Evolutionary conservation across 2,329 filamentous ascomycete species (phyloP), one percentile per base, ranked within the genome.

Genomic region (Calonectria pseudoreteaudii): DNA sequence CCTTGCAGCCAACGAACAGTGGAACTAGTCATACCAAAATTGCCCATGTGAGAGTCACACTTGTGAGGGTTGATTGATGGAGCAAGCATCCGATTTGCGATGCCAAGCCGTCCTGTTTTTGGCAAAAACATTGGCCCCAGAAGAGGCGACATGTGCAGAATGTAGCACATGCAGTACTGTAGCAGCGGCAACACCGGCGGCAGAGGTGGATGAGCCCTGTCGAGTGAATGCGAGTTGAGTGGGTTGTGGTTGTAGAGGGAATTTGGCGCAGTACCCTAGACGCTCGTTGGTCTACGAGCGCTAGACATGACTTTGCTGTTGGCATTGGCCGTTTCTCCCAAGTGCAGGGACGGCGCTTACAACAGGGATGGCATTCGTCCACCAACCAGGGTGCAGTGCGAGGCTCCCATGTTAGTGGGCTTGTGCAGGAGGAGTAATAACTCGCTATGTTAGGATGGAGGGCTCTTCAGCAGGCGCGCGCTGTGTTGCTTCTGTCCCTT

Each of bases 341-440:
- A 41, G 44, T 28, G 14, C 60, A 58, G 44, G 49, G 38, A 62
- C 67, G 75, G 74, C 74, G 76, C 76, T 76, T 77, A 77, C 34
- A 69, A 73, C 75, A 71, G 52, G 76, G 74, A 47, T 72, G 47
- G 28, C 49, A 34, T 34, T 36, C 65, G 38, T 62, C 68, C 69
- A 56, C 64, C 64, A 66, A 62, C 72, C 65, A 70, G 41, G 60
- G 34, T 23, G 34, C 60, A 38, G 23, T 52, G 26, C 36, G 23
- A 66, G 50, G 50, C 41, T 67, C 52, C 62, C 68, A 66, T 66
- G 23, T 30, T 47, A 26, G 60, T 44, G 58, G 66, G 49, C 49
- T 65, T 64, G 56, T 38, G 60, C 50, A 47, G 34, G 70, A 50
- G 70, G 56, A 64, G 56, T 50, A 56, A 68, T 72, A 68, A 31